phyloP scores from a whole-genome alignment of 208 protist genomes.

The Spongospora subterranea region DNA sequence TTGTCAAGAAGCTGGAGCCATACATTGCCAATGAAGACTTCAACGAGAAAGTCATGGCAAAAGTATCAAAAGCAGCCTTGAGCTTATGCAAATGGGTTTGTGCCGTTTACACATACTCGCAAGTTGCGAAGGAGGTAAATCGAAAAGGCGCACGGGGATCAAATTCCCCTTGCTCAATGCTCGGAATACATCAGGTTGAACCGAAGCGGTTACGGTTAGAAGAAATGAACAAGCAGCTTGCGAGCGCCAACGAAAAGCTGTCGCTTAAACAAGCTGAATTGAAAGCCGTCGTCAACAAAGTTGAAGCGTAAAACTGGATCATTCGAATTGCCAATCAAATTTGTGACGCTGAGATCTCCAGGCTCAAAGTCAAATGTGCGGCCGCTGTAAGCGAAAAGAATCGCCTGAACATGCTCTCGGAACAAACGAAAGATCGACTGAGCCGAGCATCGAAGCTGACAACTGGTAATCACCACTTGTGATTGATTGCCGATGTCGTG shows the following conservation, averaged over 20 bases:
- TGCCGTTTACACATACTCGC: constrained; percentile 80
- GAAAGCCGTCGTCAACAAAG: constrained; percentile 77
- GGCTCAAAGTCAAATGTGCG: constrained; percentile 16
- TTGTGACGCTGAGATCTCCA: background rate
- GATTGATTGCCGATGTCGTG: background rate
- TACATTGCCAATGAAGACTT: constrained; percentile 92
- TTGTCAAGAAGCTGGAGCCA: constrained; percentile 78
- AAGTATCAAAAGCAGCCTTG: constrained; percentile 90
- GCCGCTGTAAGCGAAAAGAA: constrained; percentile 45
- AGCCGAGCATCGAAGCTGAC: constrained; percentile 92
- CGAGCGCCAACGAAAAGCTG: constrained; percentile 84
- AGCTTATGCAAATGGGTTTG: constrained; percentile 92
- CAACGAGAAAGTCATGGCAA: constrained; percentile 85
- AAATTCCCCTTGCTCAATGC: background rate
- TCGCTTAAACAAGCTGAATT: constrained; percentile 88
- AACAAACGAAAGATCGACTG: constrained; percentile 77
- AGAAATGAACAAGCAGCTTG: constrained; percentile 85
- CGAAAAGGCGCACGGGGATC: background rate
- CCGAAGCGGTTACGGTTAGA: constrained; percentile 88
- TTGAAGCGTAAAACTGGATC: constrained; percentile 56
- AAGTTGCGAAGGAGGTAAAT: constrained; percentile 68
- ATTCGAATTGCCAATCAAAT: background rate
- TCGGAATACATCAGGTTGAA: constrained; percentile 88
- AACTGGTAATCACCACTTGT: background rate
- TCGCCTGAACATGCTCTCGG: constrained; percentile 55